phyloP scores from a whole-genome alignment of 371 early-diverging fungal genomes.

The Mortierella sp. region DNA sequence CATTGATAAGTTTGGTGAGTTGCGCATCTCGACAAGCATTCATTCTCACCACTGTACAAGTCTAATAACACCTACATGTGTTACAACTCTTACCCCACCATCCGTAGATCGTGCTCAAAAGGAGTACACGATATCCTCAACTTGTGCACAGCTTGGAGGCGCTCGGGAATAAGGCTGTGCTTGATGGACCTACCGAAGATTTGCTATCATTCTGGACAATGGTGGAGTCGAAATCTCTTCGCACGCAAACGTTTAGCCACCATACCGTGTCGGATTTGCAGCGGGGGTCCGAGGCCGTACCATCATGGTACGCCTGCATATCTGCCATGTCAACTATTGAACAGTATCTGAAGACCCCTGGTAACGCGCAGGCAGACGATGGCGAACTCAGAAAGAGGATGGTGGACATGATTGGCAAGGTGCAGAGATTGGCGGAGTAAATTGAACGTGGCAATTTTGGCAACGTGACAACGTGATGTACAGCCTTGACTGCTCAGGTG shows the following conservation, averaged over 20 bases:
- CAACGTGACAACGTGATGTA: no score
- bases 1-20: slow-evolving; percentile 21
- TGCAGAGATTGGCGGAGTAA: slow-evolving; percentile 5
- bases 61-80: background rate
- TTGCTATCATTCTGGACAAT: slow-evolving; percentile 6
- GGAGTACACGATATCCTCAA: background rate
- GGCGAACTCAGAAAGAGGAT: slow-evolving; percentile 5
- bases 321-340: slow-evolving; percentile 3
- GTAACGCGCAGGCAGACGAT: background rate
- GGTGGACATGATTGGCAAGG: background rate
- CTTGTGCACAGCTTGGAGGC: slow-evolving; percentile 4
- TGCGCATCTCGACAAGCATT: background rate
- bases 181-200: background rate
- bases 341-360: slow-evolving; percentile 7
- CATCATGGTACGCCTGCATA: slow-evolving; percentile 19
- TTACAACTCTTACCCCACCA: background rate
- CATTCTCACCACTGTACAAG: background rate
- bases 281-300: background rate
- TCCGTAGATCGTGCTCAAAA: slow-evolving; percentile 7
- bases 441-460: no score
- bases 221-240: background rate
- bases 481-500: no score
- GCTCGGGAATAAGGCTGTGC: background rate
- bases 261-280: slow-evolving; percentile 11
- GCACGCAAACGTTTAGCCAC: background rate